Evolutionary conservation across 2,329 filamentous ascomycete species (phyloP), one percentile per base, ranked within the genome.

Genomic region (Byssothecium circinans): DNA sequence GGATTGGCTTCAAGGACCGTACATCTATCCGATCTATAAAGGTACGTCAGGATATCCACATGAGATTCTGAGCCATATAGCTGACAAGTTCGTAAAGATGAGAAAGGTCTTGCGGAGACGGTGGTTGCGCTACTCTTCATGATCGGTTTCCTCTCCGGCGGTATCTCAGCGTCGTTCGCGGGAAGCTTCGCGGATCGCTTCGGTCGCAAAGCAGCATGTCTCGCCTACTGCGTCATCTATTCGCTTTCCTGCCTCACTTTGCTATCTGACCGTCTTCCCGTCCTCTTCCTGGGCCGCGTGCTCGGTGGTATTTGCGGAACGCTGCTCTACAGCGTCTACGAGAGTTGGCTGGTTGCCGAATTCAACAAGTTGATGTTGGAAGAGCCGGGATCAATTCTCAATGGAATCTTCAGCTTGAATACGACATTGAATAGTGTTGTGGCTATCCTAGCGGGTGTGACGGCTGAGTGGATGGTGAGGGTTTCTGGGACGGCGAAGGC

Each of bases 271-370:
- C 68, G 73, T 47, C 68, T 78, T 12, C 62, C 62, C 11, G 20
- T 81, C 10, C 68, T 85, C 4, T 78, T 82, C 43, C 45, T 74
- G 1, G 82, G 82, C 11, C 73, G 82, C 40, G 62, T 79, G 0
- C 72, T 83, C 3, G 80, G 79, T 18, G 82, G 82, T 0, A 50
- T 84, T 37, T 77, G 75, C 22, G 80, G 80, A 27, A 82, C 79
- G 20, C 64, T 84, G 33, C 71, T 84, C 23, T 84, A 81, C 69
- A 81, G 75, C 35, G 78, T 77, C 4, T 83, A 84, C 53, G 81
- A 85, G 62, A 81, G 78, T 56, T 85, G 81, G 81, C 80, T 84
- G 72, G 76, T 84, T 22, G 75, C 78, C 38, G 81, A 84, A 56
- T 84, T 76, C 56, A 76, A 80, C 40, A 68, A 71, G 34, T 67